Evolutionary conservation across 2,329 filamentous ascomycete species (phyloP), one percentile per base, ranked within the genome.

Genomic region (Dothideomycetes sp.): DNA sequence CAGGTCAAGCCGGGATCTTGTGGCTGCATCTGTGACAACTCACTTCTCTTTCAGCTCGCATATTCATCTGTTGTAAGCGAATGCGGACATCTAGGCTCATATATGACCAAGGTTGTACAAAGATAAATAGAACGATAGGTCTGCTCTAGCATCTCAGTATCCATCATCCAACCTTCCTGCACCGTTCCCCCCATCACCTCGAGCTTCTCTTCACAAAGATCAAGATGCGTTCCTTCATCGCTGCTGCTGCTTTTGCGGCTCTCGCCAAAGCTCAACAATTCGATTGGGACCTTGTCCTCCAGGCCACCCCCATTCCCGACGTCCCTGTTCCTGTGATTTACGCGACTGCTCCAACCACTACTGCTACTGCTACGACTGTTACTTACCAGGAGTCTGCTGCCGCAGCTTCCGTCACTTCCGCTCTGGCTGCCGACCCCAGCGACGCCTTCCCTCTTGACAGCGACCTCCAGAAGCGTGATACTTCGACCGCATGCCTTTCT

Each of bases 401-500:
- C 16, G 35, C 38, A 8, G 43, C 43, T 27, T 33, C 43, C 29
- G 20, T 39, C 11, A 36, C 36, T 28, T 38, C 45, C 8, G 32
- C 39, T 25, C 28, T 40, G 15, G 19, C 5, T 10, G 28, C 30
- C 29, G 23, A 40, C 29, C 37, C 29, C n/a, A 11, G 10, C 3
- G 28, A 32, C 16, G 17, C 29, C 3, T 25, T 33, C 16, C 35
- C 35, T 31, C 27, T 38, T 18, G 19, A 38, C 27, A 23, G 11
- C 22, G 27, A n/a, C 10, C 6, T 40, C 6, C 20, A 19, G n/a
- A 42, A 35, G 31, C 31, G 39, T 24, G 12, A 25, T n/a, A 1
- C 27, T 8, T 7, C 7, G 10, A 18, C 35, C 18, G 9, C 56
- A 33, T 64, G 60, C 45, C 52, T 56, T 17, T 49, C 53, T 41